Evolutionary conservation across 2,329 filamentous ascomycete genomes (phyloP), one percentile per base, ranked within the genome.

Genomic region (Trichoderma simmonsii): DNA sequence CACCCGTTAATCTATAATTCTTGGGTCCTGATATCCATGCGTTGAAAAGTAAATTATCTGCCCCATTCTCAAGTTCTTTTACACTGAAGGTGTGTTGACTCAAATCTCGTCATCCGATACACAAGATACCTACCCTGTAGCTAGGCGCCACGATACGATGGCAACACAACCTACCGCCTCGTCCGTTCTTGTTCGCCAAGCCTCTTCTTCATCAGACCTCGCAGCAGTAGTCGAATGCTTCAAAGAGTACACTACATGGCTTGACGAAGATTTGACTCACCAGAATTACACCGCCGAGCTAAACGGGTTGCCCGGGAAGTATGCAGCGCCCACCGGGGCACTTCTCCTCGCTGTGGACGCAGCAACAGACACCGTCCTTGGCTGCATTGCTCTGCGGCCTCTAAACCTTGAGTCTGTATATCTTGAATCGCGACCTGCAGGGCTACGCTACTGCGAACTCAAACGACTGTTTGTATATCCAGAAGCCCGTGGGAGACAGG

Each of bases 401-500:
- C 48, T 78, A 26, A 56, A 72, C 2, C 63, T 78, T 0, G 71
- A 74, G 9, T 5, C 72, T 1, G 43, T 72, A 3, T 77, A 76
- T 36, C 18, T 59, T 0, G 54, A n/a, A 28, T 62, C 51, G 3
- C 70, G 34, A 6, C 18, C 6, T 3, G n/a, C 2, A 2, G 36
- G 71, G 6, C 34, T 57, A 4, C 71, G 68, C 24, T 77, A 76
- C 61, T 77, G 77, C 32, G 78, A 79, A 48, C 60, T 79, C 21
- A 79, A 78, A 51, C 71, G 77, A 9, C 72, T 79, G 2, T 79
- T 76, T 59, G 75, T 79, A 6, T 78, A 78, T 21, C 77, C 78
- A 0, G 76, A 74, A 48, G 77, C 75, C 3, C 70, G 77, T 14
- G 78, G 77, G 6, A 71, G 76, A 7, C 74, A 72, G 3, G 73